Conservation (phyloP, 2,329 filamentous ascomycete species). For the Alternaria sp. region DNA sequence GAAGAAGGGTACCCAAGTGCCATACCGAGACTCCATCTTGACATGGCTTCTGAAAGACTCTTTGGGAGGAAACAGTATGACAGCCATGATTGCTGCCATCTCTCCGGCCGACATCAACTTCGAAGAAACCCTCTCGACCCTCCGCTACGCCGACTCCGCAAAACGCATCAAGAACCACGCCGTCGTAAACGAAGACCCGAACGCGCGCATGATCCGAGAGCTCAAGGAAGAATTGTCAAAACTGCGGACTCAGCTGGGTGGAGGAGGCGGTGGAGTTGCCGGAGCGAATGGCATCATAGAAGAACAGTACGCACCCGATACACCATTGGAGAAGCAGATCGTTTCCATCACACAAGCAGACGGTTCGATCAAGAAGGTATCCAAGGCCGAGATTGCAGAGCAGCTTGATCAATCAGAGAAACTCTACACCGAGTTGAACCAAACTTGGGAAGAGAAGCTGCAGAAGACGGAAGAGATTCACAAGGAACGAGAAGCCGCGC, state of each 20-base stretch:
- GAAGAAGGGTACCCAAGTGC: conserved; percentile 76
- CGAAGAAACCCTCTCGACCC: conserved; percentile 93
- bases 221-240: conserved; percentile 92
- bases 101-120: conserved; percentile 99
- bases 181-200: conserved; percentile 98
- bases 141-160: conserved; percentile 95
- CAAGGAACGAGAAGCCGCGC: conserved; percentile 91
- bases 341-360: conserved; percentile 90
- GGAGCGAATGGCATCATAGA: conserved; percentile 57
- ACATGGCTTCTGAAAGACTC: conserved; percentile 98
- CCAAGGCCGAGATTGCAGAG: conserved; percentile 96
- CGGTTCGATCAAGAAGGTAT: conserved; percentile 90
- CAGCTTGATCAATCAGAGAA: conserved; percentile 97
- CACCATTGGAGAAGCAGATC: conserved; percentile 92
- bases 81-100: conserved; percentile 98
- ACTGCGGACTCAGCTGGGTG: conserved; percentile 79
- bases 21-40: conserved; percentile 94
- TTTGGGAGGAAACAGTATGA: conserved; percentile 97
- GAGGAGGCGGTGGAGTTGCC: conserved; percentile 46
- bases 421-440: conserved; percentile 91
- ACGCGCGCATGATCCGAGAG: conserved; percentile 97
- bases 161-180: conserved; percentile 99
- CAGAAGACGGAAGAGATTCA: conserved; percentile 96
- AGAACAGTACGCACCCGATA: conserved; percentile 89
- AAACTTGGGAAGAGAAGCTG: conserved; percentile 98